These are phyloP conservation scores for Fraxinus nigra DNA, from an alignment of 305 asterid genomes.

Conservation along the genomic window DNA sequence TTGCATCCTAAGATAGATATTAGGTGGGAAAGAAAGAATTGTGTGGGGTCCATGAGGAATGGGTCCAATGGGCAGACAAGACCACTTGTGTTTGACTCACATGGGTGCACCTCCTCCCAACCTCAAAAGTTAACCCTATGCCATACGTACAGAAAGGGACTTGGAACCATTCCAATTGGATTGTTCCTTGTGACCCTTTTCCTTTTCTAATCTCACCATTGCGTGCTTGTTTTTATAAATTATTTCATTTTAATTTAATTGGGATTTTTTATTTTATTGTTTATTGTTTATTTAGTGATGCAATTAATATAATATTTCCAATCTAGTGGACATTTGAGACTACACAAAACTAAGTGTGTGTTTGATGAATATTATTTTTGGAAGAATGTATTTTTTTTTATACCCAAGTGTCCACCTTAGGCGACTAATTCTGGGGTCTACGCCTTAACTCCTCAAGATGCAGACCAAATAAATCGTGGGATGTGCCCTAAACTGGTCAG, in stretches of 20 bases:
- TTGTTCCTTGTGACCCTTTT: slow-evolving; percentile 7
- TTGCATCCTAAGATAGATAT: neutral
- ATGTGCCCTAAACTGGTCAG: no score
- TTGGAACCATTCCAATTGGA: slow-evolving; percentile 21
- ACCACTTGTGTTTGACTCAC: slow-evolving; percentile 22
- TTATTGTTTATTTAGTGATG: neutral
- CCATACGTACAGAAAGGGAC: neutral
- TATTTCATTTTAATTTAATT: neutral
- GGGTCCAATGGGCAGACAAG: slow-evolving; percentile 24
- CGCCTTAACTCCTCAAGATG: no score
- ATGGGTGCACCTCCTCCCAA: neutral
- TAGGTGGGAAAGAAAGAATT: neutral
- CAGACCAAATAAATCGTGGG: no score
- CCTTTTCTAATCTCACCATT: neutral
- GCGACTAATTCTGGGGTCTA: no score
- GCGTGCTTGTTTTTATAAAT: neutral
- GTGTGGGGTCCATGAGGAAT: neutral
- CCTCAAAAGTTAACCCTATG: neutral
- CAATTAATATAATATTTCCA: neutral
- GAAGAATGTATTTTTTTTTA: no score
- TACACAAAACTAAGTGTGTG: neutral
- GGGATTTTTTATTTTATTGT: neutral
- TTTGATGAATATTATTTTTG: no score
- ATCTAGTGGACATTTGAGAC: neutral
- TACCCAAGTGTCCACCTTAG: no score